Base-by-base conservation (phyloP, 1,284 basidiomycete species). In the Cutaneotrichosporon arboriforme region DNA sequence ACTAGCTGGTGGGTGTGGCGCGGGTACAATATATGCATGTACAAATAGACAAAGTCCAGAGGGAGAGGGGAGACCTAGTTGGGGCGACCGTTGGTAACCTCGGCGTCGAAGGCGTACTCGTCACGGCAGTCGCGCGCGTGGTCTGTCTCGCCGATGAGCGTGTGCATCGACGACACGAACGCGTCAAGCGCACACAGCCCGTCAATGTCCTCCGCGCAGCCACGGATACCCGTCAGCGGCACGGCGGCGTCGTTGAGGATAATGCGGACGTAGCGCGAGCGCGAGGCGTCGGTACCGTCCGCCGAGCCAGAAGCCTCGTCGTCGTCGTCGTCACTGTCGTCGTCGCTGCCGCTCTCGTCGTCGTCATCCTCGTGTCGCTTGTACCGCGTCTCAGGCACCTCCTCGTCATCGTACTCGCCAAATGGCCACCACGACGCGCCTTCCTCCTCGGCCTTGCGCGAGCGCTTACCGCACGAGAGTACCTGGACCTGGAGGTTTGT, bases 401-500 rank as follows among this genome's bases (percentile, higher is more conserved):
- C 38, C 12, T 23, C 26, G 21, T 43, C 53, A 15, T 48, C 37
- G 43, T 44, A 34, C 9, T 49, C 31, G 20, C 23, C 23, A 23
- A 52, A 56, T 8, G 50, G 54, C 54, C 54, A 56, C 54, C 54
- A 56, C 21, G 23, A 22, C n/a, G 49, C 48, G 20, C 47, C 20
- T 10, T 33, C 46, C 26, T 52, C 20, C n/a, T 20, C 43, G 8
- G 41, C 20, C 15, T 22, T 21, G 36, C 20, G 39, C 26, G 23
- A 5, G 5, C 39, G 49, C 37, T 23, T 42, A 17, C 18, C 20
- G 43, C 78, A 86, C 3, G 79, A 77, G 18, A 85, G 69, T 5
- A 86, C 80, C 65, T 86, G 84, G 4, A 81, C 80, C 42, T 84
- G 80, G 21, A 85, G 73, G 66, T 78, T 78, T 44, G 76, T 75